Base-by-base conservation (phyloP, 106 monocot species). In the Allium fistulosum region DNA sequence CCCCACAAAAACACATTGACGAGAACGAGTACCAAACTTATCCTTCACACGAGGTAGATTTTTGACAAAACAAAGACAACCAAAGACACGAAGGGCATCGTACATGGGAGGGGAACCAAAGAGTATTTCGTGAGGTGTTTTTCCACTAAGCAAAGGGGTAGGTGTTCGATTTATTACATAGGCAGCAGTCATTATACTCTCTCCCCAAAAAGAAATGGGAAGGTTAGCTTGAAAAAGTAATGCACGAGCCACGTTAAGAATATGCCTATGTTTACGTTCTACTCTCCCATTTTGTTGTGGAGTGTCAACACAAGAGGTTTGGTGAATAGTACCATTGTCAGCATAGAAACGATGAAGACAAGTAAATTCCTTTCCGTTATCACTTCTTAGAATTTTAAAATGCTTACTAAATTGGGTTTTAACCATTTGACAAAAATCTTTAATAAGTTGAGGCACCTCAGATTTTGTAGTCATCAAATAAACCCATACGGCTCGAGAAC, bases 361-460 rank as follows among this genome's bases (percentile, higher is more conserved):
- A 18, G 28, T 64, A 47, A 64, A 64, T 26, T 64, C 63, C 11
- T 46, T 27, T 7, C 46, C 63, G 18, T 61, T 61, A 61, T 61
- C 22, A 8, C n/a, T 61, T 61, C 60, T 61, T 9, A 53, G 13
- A 61, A 46, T 16, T 37, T 64, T 64, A 7, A 64, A 2, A 46
- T 64, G 11, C 4, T 5, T 27, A 16, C 47, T 64, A 16, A 64
- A 64, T 5, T 64, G 63, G 28, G 63, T 64, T 12, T 46, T 27
- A 27, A 64, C 63, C 63, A 10, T 46, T 7, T 64, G 9, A 48
- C 28, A 64, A 46, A 64, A 64, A 12, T 12, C 28, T 4, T 46
- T 13, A 27, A 64, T 10, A 64, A 46, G 15, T 13, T 64, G n/a
- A 14, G 9, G 10, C 14, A 22, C 47, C n/a, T 64, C 47, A 2